Percentiles rank a stretch among this genome's conserved stretches.
phyloP scores from a whole-genome alignment of 2,329 filamentous ascomycete species.

The Geosmithia morbida region DNA sequence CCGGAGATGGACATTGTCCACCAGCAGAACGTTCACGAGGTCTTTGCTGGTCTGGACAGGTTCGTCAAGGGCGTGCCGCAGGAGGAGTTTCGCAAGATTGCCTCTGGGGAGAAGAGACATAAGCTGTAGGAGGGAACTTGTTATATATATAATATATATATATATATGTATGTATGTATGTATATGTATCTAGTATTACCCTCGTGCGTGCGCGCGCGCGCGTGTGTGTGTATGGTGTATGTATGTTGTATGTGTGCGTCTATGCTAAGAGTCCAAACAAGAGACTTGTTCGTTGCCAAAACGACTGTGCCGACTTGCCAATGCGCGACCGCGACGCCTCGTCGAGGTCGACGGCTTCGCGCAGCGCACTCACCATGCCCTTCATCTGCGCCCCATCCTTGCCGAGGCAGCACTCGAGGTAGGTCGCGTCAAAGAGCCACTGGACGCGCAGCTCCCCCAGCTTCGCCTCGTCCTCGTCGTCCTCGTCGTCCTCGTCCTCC shows the following conservation, averaged over 20 bases:
- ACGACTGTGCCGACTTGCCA: constrained; percentile 51
- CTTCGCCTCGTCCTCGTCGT: constrained; percentile 5
- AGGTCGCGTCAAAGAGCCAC: constrained; percentile 44
- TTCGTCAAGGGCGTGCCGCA: constrained; percentile 74
- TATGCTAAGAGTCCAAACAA: constrained; percentile 63
- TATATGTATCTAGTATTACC: too few species aligned
- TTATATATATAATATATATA: background rate
- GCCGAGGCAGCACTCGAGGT: constrained; percentile 32
- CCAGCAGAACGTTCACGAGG: constrained; percentile 66
- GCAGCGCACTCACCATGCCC: constrained; percentile 29
- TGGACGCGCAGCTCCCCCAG: constrained; percentile 36
- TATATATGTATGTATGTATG: too few species aligned
- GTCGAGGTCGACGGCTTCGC: constrained; percentile 29
- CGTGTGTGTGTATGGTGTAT: too few species aligned
- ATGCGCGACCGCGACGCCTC: constrained; percentile 37
- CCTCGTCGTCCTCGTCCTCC: constrained; percentile 4
- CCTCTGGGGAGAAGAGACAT: constrained; percentile 81
- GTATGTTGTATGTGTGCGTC: constrained; percentile 2
- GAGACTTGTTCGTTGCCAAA: constrained; percentile 71
- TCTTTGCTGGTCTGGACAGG: constrained; percentile 70
- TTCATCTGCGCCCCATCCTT: constrained; percentile 17
- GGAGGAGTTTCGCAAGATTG: constrained; percentile 76
- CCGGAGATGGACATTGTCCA: constrained; percentile 63
- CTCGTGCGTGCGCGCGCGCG: too few species aligned
- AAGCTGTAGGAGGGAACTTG: constrained; percentile 47